Base-by-base conservation (phyloP, 225 moss, liverwort and hornwort species). In the Sphagnum tenellum region DNA sequence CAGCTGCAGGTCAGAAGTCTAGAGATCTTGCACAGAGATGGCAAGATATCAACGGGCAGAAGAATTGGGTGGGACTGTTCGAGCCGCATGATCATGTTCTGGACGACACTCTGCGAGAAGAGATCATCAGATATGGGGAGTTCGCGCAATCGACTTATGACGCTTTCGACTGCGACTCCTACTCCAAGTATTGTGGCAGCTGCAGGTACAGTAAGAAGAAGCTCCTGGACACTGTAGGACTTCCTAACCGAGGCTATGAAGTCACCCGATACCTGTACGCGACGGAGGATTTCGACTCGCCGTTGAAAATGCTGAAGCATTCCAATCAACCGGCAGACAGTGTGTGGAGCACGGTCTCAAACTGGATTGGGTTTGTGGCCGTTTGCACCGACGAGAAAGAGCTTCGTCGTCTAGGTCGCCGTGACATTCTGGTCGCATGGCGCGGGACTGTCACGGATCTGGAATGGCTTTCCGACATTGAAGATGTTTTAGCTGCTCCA, bases 321-420 rank as follows among this genome's bases (percentile, higher is more conserved):
- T 29, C 29, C 29, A 29, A 29, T 29, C 29, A 29, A 29, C 29
- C 29, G 29, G 29, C 29, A 29, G 29, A 29, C 29, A 29, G 0
- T 29, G 29, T 29, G 29, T 29, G 89, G 94, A 77, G 76, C 66
- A 78, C 76, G 10, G 52, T 10, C 57, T 90, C 90, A 48, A 94
- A 91, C 61, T 94, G 89, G 77, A 82, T 86, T 70, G 94, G 94
- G 29, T 80, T 71, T 50, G 78, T 94, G 3, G 94, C 91, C 2
- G 88, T 94, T 2, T 89, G 88, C 75, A 92, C 73, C 2, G 81
- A 81, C 45, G 82, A 78, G 13, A 44, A 70, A 13, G 85, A 87
- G 57, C 68, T 92, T 48, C 14, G 52, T 62, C 67, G 81, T 48
- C 78, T 92, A 3, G 92, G 92, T 1, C 79, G 92, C 0, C 67